Conservation (phyloP, 2,329 filamentous ascomycete genomes). For the Trichoderma simmonsii region DNA sequence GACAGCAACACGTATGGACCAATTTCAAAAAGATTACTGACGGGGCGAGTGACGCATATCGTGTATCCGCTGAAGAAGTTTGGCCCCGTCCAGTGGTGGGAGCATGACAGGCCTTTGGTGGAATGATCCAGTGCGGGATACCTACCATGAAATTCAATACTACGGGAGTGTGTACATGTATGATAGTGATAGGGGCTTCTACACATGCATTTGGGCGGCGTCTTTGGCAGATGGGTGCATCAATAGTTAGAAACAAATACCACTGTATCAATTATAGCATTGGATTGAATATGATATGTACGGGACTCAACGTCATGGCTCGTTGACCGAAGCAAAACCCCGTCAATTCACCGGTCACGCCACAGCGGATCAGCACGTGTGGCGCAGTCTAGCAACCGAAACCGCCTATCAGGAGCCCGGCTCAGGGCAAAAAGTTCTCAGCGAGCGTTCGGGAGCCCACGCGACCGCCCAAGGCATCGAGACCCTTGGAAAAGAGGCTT, state of each 20-base stretch:
- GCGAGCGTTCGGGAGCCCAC: background rate
- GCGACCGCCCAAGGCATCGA: conserved; percentile 12
- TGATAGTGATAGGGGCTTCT: background rate
- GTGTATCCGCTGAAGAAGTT: conserved; percentile 64
- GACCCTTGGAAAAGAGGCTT: background rate
- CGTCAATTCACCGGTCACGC: conserved; percentile 3
- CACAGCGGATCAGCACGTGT: conserved; percentile 13
- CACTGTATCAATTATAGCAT: background rate
- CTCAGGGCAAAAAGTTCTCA: conserved; percentile 13
- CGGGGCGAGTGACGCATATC: conserved; percentile 70
- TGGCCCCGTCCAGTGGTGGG: conserved; percentile 57
- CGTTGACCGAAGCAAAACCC: background rate
- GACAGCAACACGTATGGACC: conserved; percentile 94
- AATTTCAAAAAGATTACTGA: conserved; percentile 70
- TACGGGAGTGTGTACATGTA: background rate
- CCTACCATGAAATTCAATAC: background rate
- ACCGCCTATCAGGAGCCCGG: background rate
- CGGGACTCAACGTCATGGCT: background rate
- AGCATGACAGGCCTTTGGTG: conserved; percentile 39
- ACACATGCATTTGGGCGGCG: conserved; percentile 10
- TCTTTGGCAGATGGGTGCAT: background rate
- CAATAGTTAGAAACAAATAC: background rate
- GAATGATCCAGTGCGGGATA: conserved; percentile 3
- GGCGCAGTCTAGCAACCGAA: background rate
- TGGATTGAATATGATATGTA: background rate